These are phyloP conservation scores for Termitomyces bulborhizus DNA, from an alignment of 768 basidiomycete genomes.

Conservation along the genomic window DNA sequence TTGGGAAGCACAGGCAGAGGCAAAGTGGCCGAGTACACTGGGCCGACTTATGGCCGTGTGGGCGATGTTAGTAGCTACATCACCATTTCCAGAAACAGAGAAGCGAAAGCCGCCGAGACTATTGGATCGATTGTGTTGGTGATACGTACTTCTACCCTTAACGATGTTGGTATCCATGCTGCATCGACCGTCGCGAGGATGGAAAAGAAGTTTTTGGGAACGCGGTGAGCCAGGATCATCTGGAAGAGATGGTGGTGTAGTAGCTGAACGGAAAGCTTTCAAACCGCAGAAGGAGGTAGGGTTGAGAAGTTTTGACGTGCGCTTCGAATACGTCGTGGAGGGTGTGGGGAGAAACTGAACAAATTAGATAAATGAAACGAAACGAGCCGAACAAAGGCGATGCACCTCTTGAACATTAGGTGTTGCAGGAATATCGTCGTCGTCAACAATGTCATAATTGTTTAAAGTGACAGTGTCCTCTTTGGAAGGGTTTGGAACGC, in stretches of 20 bases:
- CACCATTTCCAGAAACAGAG: conserved; percentile 7
- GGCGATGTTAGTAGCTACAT: conserved; percentile 10
- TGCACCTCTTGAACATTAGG: conserved; percentile 14
- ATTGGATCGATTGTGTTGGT: conserved; percentile 40
- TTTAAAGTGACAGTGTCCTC: conserved; percentile 29
- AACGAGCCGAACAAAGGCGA: background rate
- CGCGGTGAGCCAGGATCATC: conserved; percentile 26
- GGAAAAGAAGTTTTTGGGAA: conserved; percentile 39
- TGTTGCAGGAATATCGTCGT: conserved; percentile 40
- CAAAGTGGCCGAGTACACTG: conserved; percentile 59
- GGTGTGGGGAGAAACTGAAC: conserved; percentile 29
- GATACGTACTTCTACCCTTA: conserved; percentile 17
- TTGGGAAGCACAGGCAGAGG: conserved; percentile 40
- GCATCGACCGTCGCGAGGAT: conserved; percentile 31
- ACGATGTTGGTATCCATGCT: conserved; percentile 22
- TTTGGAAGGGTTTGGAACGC: conserved; percentile 12
- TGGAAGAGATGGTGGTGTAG: conserved; percentile 26
- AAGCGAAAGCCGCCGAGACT: conserved; percentile 40
- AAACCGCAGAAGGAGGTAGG: conserved; percentile 35
- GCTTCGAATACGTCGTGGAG: conserved; percentile 24
- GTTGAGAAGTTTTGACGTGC: conserved; percentile 27
- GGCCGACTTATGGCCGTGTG: conserved; percentile 52
- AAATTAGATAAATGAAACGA: background rate
- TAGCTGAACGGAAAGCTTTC: conserved; percentile 37
- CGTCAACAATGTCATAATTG: conserved; percentile 46